Conservation (phyloP, 2,329 filamentous ascomycete species). For the Penicillium sp. region DNA sequence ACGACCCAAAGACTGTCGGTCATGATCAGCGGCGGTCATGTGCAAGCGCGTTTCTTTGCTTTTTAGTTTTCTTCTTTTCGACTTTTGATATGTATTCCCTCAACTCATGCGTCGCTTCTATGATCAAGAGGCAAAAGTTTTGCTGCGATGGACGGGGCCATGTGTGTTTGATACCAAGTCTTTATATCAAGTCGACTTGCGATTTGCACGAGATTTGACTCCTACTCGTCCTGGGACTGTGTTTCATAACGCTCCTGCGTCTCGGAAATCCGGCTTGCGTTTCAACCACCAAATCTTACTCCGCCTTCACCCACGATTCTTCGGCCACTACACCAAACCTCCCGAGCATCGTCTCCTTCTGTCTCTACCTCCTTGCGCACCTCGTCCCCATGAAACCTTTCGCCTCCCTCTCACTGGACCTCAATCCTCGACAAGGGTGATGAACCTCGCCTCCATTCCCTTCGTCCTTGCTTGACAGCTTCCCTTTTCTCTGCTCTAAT, state of each 20-base stretch:
- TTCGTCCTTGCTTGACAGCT: constrained; percentile 6
- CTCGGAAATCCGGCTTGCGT: constrained; percentile 3
- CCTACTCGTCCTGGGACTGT: not conserved
- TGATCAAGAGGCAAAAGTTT: constrained; percentile 25
- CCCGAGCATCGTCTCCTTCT: constrained; percentile 1
- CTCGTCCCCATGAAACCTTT: not conserved
- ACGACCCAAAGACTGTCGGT: constrained; percentile 29
- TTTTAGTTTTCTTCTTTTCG: constrained; percentile 18
- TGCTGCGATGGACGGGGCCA: constrained; percentile 22
- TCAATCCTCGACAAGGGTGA: not conserved
- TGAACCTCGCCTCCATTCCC: not conserved
- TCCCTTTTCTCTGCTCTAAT: constrained; percentile 6
- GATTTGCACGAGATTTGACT: constrained; percentile 10
- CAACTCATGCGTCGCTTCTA: constrained; percentile 15
- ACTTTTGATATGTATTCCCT: constrained; percentile 9
- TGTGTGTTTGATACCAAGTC: constrained; percentile 25
- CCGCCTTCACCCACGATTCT: not conserved
- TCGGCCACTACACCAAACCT: not conserved
- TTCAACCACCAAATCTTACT: not conserved
- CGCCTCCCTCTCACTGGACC: not conserved
- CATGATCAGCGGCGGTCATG: constrained; percentile 29
- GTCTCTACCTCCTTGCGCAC: constrained; percentile 12
- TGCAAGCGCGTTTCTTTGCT: constrained; percentile 24
- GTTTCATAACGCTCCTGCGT: not conserved
- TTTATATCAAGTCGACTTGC: constrained; percentile 19